Evolutionary conservation across 345 rosid genomes (phyloP).

Genomic region (Cardamine occulta): DNA sequence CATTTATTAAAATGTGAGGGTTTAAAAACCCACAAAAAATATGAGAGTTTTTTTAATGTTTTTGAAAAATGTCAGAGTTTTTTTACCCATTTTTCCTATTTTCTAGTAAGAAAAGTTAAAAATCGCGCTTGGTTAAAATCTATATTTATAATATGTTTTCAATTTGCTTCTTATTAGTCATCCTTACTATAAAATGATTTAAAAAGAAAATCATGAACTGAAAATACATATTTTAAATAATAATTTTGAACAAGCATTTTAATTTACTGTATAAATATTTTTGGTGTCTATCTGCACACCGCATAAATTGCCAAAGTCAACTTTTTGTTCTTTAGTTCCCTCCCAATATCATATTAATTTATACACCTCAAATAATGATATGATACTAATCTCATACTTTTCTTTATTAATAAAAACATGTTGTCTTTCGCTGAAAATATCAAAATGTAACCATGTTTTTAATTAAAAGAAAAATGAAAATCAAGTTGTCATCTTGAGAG

Average conservation of each 20-base stretch:
- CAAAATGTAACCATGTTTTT: slow-evolving; percentile 26
- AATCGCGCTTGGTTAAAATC: too few relatives aligned
- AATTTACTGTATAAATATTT: not conserved
- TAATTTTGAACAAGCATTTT: not conserved
- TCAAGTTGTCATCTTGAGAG: slow-evolving; percentile 20
- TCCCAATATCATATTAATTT: slow-evolving; percentile 1
- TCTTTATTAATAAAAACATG: not conserved
- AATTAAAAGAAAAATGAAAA: not conserved
- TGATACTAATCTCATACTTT: not conserved
- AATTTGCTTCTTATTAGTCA: not conserved
- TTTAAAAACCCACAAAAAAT: too few relatives aligned
- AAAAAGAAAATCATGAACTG: not conserved
- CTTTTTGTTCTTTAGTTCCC: slow-evolving; percentile 1
- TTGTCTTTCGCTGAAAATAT: slow-evolving; percentile 25
- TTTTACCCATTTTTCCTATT: too few relatives aligned
- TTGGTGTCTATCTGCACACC: slow-evolving; percentile 10
- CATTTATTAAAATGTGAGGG: too few relatives aligned
- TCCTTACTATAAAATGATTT: not conserved
- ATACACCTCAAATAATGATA: slow-evolving; percentile 12
- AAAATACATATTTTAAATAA: not conserved
- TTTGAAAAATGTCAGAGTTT: too few relatives aligned
- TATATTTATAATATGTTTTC: not conserved
- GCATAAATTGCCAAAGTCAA: slow-evolving; percentile 31
- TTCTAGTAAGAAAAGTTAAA: too few relatives aligned
- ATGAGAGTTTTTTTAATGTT: too few relatives aligned